Evolutionary conservation across 164 flowering plant genomes (phyloP).

Genomic region (Chimonanthus praecox): DNA sequence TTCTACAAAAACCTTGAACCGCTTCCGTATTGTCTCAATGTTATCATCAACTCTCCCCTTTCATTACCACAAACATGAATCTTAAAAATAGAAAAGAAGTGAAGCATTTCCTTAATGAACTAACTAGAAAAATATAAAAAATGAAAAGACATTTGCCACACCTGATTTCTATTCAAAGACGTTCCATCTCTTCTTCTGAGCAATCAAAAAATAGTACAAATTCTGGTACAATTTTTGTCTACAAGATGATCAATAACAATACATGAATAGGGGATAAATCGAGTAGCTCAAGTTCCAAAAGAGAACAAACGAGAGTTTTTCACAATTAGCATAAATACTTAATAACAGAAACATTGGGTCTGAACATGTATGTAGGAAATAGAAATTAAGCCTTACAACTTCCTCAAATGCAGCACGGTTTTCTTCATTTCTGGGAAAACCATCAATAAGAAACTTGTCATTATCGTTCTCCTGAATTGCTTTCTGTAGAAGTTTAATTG

Average conservation of each 20-base stretch:
- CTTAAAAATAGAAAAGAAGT: not conserved
- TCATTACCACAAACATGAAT: conserved; percentile 5
- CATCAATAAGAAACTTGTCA: conserved; percentile 90
- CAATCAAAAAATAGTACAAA: conserved; percentile 70
- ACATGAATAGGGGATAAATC: not conserved
- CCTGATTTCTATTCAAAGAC: conserved; percentile 74
- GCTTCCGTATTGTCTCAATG: conserved; percentile 78
- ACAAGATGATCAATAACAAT: conserved; percentile 15
- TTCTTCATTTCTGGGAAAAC: conserved; percentile 95
- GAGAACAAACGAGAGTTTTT: not conserved
- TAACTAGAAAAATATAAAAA: not conserved
- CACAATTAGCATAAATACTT: no score
- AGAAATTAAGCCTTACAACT: conserved; percentile 43
- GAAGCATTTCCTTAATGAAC: not conserved
- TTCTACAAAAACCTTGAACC: conserved; percentile 72
- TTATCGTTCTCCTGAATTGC: conserved; percentile 74
- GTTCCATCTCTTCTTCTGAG: conserved; percentile 74
- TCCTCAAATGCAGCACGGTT: conserved; percentile 90
- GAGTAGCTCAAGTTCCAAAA: not conserved
- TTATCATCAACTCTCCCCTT: conserved; percentile 96
- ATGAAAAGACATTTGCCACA: conserved; percentile 18
- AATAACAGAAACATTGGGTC: not conserved
- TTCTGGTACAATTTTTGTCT: conserved; percentile 63
- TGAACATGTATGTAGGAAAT: not conserved
- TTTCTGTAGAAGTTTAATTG: conserved; percentile 77